phyloP scores from a whole-genome alignment of 768 basidiomycete species.

The Hortiboletus campestris region DNA sequence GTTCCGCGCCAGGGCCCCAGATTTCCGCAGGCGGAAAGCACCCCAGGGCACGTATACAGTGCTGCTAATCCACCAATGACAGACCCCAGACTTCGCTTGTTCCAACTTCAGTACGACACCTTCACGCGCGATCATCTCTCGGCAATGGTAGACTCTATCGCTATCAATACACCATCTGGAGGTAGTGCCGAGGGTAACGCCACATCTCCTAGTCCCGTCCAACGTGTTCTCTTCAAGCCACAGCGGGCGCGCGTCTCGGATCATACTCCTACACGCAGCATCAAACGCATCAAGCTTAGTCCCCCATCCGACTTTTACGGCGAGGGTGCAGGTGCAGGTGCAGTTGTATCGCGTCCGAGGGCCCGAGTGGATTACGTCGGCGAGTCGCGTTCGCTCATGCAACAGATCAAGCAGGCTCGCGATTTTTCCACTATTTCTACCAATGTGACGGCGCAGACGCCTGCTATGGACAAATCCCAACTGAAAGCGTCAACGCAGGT shows the following conservation, averaged over 20 bases:
- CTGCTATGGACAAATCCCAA: constrained; percentile 14
- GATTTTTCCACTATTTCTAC: constrained; percentile 78
- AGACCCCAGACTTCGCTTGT: constrained; percentile 79
- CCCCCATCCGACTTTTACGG: constrained; percentile 59
- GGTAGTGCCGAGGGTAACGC: constrained; percentile 44
- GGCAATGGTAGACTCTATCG: constrained; percentile 92
- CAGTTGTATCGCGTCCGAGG: constrained; percentile 49
- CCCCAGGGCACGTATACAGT: constrained; percentile 38
- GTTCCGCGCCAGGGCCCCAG: constrained; percentile 46
- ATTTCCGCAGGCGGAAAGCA: constrained; percentile 60
- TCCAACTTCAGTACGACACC: constrained; percentile 95
- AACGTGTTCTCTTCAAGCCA: constrained; percentile 45
- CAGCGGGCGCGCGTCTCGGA: constrained; percentile 42
- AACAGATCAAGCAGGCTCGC: constrained; percentile 73
- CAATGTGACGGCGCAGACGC: constrained; percentile 41
- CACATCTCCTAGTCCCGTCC: constrained; percentile 44
- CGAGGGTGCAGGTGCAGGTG: constrained; percentile 47
- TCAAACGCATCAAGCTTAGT: constrained; percentile 80
- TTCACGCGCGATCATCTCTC: constrained; percentile 93
- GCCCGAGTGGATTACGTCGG: constrained; percentile 69
- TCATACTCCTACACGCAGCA: constrained; percentile 61
- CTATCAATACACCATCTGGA: constrained; percentile 68
- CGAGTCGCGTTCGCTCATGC: constrained; percentile 75
- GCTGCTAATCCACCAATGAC: constrained; percentile 40
- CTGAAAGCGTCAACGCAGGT: neutral